A percentile compares a stretch with the other conserved stretches of the same genome.
phyloP scores from a whole-genome alignment of 1,284 basidiomycete genomes.

The Leucoagaricus sp. region DNA sequence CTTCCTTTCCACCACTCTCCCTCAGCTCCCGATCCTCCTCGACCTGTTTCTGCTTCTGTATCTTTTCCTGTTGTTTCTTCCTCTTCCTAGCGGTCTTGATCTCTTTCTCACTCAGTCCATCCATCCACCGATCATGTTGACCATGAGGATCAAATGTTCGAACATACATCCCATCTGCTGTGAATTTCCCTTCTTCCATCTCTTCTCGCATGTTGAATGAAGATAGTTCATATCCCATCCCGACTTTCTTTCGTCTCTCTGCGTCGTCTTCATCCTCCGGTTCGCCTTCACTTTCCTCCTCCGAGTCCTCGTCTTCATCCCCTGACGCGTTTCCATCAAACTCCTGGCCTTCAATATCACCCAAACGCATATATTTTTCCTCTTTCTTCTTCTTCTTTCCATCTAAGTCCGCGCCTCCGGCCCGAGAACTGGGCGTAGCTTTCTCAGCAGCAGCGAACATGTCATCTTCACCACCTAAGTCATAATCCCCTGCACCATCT shows the following conservation, averaged over 20 bases:
- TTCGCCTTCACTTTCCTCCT: constrained; percentile 52
- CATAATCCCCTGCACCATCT: constrained; percentile 61
- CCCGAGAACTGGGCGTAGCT: background rate
- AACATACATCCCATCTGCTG: constrained; percentile 89
- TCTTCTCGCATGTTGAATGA: constrained; percentile 99
- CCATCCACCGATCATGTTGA: constrained; percentile 95
- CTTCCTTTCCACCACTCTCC: constrained; percentile 66
- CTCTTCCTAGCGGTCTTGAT: constrained; percentile 81
- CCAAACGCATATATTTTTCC: constrained; percentile 79
- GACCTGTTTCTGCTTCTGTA: constrained; percentile 67
- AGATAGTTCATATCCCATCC: constrained; percentile 92
- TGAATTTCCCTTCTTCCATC: constrained; percentile 97
- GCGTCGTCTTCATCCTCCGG: constrained; percentile 82
- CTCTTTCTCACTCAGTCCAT: constrained; percentile 82
- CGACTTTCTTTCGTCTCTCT: constrained; percentile 71
- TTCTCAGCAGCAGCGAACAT: constrained; percentile 83
- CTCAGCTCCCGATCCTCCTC: constrained; percentile 74
- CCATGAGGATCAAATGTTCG: constrained; percentile 89
- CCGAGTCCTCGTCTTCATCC: constrained; percentile 44
- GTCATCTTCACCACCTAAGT: constrained; percentile 54
- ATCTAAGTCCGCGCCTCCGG: background rate
- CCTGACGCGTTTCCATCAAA: constrained; percentile 65
- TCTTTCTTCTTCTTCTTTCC: constrained; percentile 63
- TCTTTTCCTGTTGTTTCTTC: constrained; percentile 69
- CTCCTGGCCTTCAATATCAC: constrained; percentile 96